Evolutionary conservation across 208 protist genomes (phyloP).

Genomic region (Trypanosoma scelopori): DNA sequence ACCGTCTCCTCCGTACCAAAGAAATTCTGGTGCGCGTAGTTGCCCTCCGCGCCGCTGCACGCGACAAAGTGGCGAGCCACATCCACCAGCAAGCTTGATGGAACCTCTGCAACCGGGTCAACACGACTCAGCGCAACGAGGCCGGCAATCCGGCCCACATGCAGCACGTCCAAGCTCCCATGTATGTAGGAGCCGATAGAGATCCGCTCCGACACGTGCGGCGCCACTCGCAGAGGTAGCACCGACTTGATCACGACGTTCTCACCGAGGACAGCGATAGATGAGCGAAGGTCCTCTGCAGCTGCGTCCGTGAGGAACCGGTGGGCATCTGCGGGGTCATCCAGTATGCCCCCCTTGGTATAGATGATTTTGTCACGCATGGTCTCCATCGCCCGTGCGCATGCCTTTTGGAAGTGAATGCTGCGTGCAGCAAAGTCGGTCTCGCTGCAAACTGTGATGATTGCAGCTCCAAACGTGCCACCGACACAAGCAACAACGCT

Average conservation of each 20-base stretch:
- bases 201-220: slow-evolving; percentile 54
- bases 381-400: slow-evolving; percentile 34
- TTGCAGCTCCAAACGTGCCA: slow-evolving; percentile 47
- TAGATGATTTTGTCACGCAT: slow-evolving; percentile 45
- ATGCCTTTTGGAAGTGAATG: slow-evolving; percentile 66
- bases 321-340: slow-evolving; percentile 44
- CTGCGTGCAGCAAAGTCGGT: slow-evolving; percentile 92
- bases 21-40: slow-evolving; percentile 82
- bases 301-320: slow-evolving; percentile 43
- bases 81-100: slow-evolving; percentile 31
- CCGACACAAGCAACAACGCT: slow-evolving; percentile 76
- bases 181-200: slow-evolving; percentile 80
- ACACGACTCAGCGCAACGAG: slow-evolving; percentile 66
- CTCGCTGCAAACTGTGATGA: slow-evolving; percentile 86
- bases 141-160: slow-evolving; percentile 80
- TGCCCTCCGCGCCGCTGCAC: slow-evolving; percentile 68
- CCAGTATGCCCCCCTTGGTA: slow-evolving; percentile 48
- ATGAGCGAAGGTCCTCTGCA: slow-evolving; percentile 38
- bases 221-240: slow-evolving; percentile 44
- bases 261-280: slow-evolving; percentile 82
- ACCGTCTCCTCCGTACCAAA: slow-evolving; percentile 81
- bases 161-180: slow-evolving; percentile 40
- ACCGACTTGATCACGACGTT: slow-evolving; percentile 74
- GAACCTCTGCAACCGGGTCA: slow-evolving; percentile 25
- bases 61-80: slow-evolving; percentile 85